Evolutionary conservation across 2,329 filamentous ascomycete genomes (phyloP), one percentile per base, ranked within the genome.

Genomic region (Lecanosticta acicola): DNA sequence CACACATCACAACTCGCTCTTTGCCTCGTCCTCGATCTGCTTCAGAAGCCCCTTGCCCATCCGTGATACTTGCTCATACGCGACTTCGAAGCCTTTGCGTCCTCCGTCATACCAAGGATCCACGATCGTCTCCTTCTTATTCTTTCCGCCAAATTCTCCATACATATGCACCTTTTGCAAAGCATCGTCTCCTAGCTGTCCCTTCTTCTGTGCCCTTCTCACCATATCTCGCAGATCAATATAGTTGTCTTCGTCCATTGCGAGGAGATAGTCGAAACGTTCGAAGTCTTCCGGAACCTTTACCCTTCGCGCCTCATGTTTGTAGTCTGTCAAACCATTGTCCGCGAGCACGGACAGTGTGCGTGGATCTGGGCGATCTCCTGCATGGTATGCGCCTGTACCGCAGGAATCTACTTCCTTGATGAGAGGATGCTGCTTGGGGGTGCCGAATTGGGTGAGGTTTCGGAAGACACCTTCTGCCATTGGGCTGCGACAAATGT

Each of bases 71-170:
- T 96, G 90, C 69, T 91, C 81, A 68, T 85, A 97, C n/a, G 89
- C 87, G 61, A 77, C 79, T 59, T 85, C 80, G 63, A 97, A 97
- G 1, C 88, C 89, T 56, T 86, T 78, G 3, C 74, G 70, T 10
- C 80, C 88, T n/a, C 87, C 89, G 66, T 97, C 97, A 70, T 97
- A 98, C 11, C 93, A 93, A 66, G 97, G 93, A 48, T 79, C 73
- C 7, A 96, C 82, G 39, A 87, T 77, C 70, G 95, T 86, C 70
- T 95, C 86, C 57, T 69, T 53, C 14, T 49, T 46, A 8, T 46
- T 51, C 58, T 64, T 78, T 26, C 72, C 79, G 3, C 85, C 85
- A 60, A 86, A 89, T 58, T 90, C 85, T 24, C 93, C 93, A 71
- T 93, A 97, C 39, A 97, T 70, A 75, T 67, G 49, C 51, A 71